A percentile compares a stretch with the other conserved stretches of the same genome.
phyloP scores from a whole-genome alignment of 805 yeast species.

The Pichia cephalocereana region DNA sequence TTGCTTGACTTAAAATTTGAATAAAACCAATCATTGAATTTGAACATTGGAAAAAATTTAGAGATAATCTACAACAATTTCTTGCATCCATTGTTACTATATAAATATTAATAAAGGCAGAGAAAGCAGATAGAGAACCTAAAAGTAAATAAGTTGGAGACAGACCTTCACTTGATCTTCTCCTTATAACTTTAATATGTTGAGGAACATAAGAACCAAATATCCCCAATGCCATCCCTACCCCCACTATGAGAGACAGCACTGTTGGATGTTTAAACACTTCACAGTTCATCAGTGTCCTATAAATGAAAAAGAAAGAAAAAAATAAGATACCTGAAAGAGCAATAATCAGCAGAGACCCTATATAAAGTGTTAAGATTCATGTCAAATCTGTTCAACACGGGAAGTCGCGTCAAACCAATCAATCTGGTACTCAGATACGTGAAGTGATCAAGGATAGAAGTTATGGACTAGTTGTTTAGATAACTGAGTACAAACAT shows the following conservation, averaged over 20 bases:
- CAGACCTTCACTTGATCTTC: constrained; percentile 67
- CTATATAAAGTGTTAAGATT: no score
- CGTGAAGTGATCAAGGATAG: no score
- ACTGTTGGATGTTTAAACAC: constrained; percentile 42
- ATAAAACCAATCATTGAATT: constrained; percentile 57
- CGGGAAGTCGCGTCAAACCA: no score
- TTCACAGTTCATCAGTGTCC: constrained; percentile 30
- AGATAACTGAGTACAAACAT: no score
- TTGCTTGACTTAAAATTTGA: constrained; percentile 57
- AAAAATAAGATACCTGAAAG: background rate
- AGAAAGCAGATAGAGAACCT: constrained; percentile 61
- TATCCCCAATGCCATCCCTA: constrained; percentile 55
- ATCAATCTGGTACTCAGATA: no score
- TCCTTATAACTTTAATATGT: constrained; percentile 45
- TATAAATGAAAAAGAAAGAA: no score
- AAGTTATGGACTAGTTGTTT: no score
- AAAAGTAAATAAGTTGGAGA: constrained; percentile 64
- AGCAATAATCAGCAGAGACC: background rate
- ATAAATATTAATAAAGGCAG: constrained; percentile 58
- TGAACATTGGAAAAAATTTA: constrained; percentile 48
- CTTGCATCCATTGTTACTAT: constrained; percentile 53
- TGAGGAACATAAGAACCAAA: constrained; percentile 70
- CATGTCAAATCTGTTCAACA: no score
- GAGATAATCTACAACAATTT: constrained; percentile 42
- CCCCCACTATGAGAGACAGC: constrained; percentile 39